Base-by-base conservation (phyloP, 2,329 filamentous ascomycete genomes). In the Ophiocordyceps camponoti-leonardi region DNA sequence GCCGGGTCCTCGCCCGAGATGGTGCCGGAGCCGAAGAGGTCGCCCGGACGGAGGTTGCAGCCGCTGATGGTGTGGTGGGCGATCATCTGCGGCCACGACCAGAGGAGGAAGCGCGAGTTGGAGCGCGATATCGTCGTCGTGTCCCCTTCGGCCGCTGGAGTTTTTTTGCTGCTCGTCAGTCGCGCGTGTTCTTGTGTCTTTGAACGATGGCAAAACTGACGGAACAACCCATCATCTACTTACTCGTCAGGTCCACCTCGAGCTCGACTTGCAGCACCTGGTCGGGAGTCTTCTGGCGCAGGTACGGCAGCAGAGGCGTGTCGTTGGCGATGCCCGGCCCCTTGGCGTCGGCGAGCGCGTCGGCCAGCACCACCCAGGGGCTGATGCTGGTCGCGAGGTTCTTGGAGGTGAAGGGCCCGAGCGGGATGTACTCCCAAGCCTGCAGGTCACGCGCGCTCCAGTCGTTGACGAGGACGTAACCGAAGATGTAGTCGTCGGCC, bases 51-150 rank as follows among this genome's bases (percentile, higher is more conserved):
- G 62, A 92, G 71, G 7, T 80, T 78, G 60, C 85, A 92, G 7
- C 85, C 85, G 0, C 79, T 82, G 47, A 86, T 73, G 2, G 81
- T 80, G 59, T 92, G 85, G 61, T 92, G 85, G 0, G 85, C 75
- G 30, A 92, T 67, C 83, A 92, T 88, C 58, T 92, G 86, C 0
- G 82, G 73, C 65, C 86, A 92, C 0, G 83, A 88, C 71, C 79
- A 92, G 1, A 90, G 69, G 1, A 92, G 67, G 43, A 68, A 60
- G 14, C 53, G 58, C 1, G 61, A 59, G 41, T 55, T 63, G 5
- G 62, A 63, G 40, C 53, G 54, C 13, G 52, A 55, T 8, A 66
- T 52, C 11, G 56, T 54, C 1, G 53, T 58, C 33, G 54, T 61
- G 26, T 55, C 49, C 2, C 60, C 61, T 6, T 49, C 48, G 20